Conservation (phyloP, 371 early-diverging fungal species). For the Umbelopsis sp. region DNA sequence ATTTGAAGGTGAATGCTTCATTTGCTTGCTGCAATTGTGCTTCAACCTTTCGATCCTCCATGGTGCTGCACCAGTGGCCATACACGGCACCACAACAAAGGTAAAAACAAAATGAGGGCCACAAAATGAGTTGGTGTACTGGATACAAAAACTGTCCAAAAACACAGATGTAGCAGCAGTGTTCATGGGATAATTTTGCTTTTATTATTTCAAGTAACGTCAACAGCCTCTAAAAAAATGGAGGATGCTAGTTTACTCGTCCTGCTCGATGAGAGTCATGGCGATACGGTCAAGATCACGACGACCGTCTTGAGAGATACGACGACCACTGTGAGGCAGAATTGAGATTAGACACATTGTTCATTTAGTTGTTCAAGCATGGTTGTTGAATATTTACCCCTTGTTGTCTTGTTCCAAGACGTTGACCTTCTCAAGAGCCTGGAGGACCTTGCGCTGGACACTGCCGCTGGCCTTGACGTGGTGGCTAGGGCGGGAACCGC, state of each 20-base stretch:
- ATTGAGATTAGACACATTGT: background rate
- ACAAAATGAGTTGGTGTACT: background rate
- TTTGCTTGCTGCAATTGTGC: background rate
- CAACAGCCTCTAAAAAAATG: constrained; percentile 9
- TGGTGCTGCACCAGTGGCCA: no score
- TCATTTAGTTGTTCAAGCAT: no score
- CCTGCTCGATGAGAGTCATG: constrained; percentile 43
- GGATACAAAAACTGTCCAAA: background rate
- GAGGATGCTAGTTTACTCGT: constrained; percentile 24
- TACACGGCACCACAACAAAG: no score
- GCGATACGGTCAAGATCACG: constrained; percentile 86
- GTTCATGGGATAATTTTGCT: background rate
- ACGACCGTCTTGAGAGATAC: constrained; percentile 81
- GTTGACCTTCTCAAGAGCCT: constrained; percentile 96
- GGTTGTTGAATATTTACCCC: constrained; percentile 52
- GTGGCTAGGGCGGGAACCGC: constrained; percentile 93
- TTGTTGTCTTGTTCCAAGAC: constrained; percentile 89
- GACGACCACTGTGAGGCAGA: constrained; percentile 67
- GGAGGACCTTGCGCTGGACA: constrained; percentile 91
- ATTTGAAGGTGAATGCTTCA: background rate
- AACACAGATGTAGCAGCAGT: background rate
- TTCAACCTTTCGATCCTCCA: background rate
- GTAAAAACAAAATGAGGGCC: no score
- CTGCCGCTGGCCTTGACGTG: constrained; percentile 86
- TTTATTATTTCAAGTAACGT: constrained; percentile 13